These are phyloP conservation scores for Penicillium digitatum DNA, from an alignment of 2,329 filamentous ascomycete species.

Conservation along the genomic window DNA sequence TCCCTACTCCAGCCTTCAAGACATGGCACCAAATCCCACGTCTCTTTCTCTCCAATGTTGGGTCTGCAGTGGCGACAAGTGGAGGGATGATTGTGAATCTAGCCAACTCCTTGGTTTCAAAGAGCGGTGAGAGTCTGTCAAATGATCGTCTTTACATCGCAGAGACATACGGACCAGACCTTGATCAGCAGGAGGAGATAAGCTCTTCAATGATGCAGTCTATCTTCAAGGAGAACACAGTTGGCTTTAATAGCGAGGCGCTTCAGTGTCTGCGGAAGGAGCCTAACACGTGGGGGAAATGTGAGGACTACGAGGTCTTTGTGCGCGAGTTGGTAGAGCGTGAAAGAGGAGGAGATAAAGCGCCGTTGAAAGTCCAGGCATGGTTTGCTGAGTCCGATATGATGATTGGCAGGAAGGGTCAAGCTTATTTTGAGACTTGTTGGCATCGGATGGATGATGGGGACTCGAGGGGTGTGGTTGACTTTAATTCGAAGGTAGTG, in stretches of 20 bases:
- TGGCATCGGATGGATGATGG: slow-evolving; percentile 30
- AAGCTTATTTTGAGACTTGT: slow-evolving; percentile 43
- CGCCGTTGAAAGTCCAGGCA: slow-evolving; percentile 26
- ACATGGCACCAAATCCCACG: slow-evolving; percentile 29
- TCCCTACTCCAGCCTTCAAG: slow-evolving; percentile 24
- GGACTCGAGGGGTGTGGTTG: slow-evolving; percentile 27
- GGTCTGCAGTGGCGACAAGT: slow-evolving; percentile 22
- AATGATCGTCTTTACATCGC: slow-evolving; percentile 18
- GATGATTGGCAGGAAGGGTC: slow-evolving; percentile 43
- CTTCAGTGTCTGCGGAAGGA: slow-evolving; percentile 37
- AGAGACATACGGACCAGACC: slow-evolving; percentile 16
- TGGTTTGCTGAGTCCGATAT: slow-evolving; percentile 42
- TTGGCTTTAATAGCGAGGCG: slow-evolving; percentile 40
- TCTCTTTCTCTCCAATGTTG: slow-evolving; percentile 23
- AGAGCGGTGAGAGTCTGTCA: slow-evolving; percentile 3
- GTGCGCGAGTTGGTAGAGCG: slow-evolving; percentile 16
- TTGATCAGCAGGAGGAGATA: slow-evolving; percentile 18
- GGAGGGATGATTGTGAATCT: slow-evolving; percentile 9
- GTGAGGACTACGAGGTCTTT: slow-evolving; percentile 34
- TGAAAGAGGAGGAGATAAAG: background rate
- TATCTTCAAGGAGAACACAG: slow-evolving; percentile 30
- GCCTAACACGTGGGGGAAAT: slow-evolving; percentile 32
- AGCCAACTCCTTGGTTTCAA: slow-evolving; percentile 8
- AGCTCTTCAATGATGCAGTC: slow-evolving; percentile 7
- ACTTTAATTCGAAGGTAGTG: slow-evolving; percentile 32